A percentile compares a stretch with the other conserved stretches of the same genome.
phyloP scores from a whole-genome alignment of 768 basidiomycete genomes.

The Nidula microcarpa region DNA sequence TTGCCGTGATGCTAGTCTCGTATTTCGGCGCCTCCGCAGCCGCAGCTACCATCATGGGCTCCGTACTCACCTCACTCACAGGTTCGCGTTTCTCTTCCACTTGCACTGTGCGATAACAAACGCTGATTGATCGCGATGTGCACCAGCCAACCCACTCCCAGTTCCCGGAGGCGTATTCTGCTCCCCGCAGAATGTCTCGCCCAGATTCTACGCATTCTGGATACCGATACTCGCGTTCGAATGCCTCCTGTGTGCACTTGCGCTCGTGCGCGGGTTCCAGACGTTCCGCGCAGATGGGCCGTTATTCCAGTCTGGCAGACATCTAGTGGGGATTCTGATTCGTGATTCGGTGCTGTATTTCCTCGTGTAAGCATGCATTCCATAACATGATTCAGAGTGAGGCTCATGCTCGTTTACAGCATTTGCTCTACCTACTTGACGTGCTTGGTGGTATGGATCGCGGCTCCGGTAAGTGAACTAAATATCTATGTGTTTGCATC shows the following conservation, averaged over 20 bases:
- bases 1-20: constrained; percentile 38
- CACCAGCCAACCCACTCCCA: not conserved
- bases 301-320: constrained; percentile 36
- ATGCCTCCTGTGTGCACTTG: constrained; percentile 45
- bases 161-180: constrained; percentile 34
- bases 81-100: constrained; percentile 22
- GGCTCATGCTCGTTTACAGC: constrained; percentile 19
- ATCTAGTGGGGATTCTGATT: constrained; percentile 46
- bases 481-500: not conserved
- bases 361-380: constrained; percentile 39
- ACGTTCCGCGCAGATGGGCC: constrained; percentile 32
- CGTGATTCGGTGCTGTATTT: constrained; percentile 58
- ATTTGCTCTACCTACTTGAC: constrained; percentile 55
- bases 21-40: constrained; percentile 36
- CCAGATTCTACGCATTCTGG: constrained; percentile 55
- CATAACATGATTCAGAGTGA: not conserved
- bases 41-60: constrained; percentile 47
- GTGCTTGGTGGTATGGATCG: constrained; percentile 40
- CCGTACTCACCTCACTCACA: constrained; percentile 31
- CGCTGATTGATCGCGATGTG: not conserved
- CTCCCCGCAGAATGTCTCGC: constrained; percentile 30
- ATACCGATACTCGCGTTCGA: constrained; percentile 57
- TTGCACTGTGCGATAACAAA: not conserved
- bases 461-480: constrained; percentile 25
- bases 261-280: constrained; percentile 46